Evolutionary conservation across 208 protist species (phyloP), one percentile per base, ranked within the genome.

Genomic region (Leishmania tropica): DNA sequence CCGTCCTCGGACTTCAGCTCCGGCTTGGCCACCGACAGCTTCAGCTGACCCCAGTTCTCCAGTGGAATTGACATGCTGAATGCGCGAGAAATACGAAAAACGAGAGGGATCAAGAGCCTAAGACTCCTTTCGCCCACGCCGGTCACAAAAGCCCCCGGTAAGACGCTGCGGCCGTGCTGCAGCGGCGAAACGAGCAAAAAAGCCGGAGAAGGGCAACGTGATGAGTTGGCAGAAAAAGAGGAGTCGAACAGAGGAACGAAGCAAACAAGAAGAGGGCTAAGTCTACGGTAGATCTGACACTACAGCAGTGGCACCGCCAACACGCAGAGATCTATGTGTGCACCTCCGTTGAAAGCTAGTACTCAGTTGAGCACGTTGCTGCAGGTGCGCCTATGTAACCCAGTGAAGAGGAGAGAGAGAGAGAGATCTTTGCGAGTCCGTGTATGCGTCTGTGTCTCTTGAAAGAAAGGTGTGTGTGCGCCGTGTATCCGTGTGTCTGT

Each of bases 41-140:
- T 91, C 53, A 96, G 78, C 74, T 92, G 83, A 2, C 94, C 94
- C 93, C 94, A 97, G 83, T 97, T 97, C 78, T 97, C 94, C 48
- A 94, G 48, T 1, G 91, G 88, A 31, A 89, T 83, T 13, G 79
- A 76, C 87, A 90, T 90, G 47, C 37, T 35, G 24, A 3, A 31
- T 31, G 7, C 11, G 48, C 42, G 48, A n/a, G 24, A 24, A 73
- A 47, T n/a, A 73, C 19, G 42, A 48, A 0, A 48, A 6, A 53
- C 7, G 5, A 31, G 0, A 35, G 24, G 3, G 11, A 24, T 73
- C 19, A 1, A 24, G 2, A 42, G 19, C 17, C 37, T 3, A 24
- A 4, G 68, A 31, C 28, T 11, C 8, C 0, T 24, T 19, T 24
- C 37, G 13, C 42, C 37, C 19, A 72, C 67, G 67, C 37, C 7